Percentiles rank a stretch among this genome's conserved stretches.
phyloP scores from a whole-genome alignment of 306 rosid genomes.

The Dryas drummondii region DNA sequence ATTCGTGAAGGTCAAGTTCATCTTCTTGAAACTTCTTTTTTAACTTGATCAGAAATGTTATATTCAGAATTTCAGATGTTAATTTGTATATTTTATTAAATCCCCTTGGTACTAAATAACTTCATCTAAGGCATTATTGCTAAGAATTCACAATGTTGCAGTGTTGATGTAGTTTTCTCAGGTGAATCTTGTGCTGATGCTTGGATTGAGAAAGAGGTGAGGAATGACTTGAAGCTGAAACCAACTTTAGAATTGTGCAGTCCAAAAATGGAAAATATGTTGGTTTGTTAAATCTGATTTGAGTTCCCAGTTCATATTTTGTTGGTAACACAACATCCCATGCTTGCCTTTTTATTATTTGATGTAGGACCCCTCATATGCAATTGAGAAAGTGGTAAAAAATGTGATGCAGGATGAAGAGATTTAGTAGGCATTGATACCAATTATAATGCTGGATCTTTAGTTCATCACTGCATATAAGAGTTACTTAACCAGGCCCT shows the following conservation, averaged over 20 bases:
- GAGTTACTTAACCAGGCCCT: not conserved
- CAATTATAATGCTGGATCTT: not conserved
- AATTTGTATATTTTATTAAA: not conserved
- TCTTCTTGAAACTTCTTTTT: not conserved
- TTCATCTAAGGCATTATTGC: slow-evolving; percentile 20
- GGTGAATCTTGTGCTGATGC: slow-evolving; percentile 83
- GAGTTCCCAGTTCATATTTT: not conserved
- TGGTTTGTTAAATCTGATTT: not conserved
- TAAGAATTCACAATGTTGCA: slow-evolving; percentile 45
- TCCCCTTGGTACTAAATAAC: slow-evolving; percentile 6
- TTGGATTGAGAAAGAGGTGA: slow-evolving; percentile 95
- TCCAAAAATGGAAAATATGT: not conserved
- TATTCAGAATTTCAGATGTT: not conserved
- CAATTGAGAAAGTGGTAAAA: not conserved
- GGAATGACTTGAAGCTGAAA: slow-evolving; percentile 30
- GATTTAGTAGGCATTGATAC: not conserved
- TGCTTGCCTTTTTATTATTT: not conserved
- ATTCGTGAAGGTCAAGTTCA: not conserved
- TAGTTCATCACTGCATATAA: not conserved
- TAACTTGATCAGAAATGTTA: not conserved
- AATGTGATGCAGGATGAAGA: not conserved
- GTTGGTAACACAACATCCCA: slow-evolving; percentile 1
- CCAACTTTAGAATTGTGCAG: not conserved
- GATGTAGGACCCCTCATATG: not conserved
- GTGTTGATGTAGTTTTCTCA: slow-evolving; percentile 74